Base-by-base conservation (phyloP, 2,329 filamentous ascomycete species). In the Calonectria multiphialidica region DNA sequence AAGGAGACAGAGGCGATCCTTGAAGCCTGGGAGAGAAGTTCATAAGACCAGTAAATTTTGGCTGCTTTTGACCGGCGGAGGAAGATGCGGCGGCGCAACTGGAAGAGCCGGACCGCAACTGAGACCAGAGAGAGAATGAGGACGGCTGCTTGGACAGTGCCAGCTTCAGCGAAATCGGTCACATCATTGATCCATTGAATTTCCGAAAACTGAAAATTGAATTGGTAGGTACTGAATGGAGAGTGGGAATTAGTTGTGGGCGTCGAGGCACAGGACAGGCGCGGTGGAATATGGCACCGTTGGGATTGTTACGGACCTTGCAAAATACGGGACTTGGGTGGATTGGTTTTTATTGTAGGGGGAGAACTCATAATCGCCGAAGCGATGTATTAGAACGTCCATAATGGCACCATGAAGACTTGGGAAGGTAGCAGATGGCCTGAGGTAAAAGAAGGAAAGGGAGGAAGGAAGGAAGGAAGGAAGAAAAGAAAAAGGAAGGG, bases 21-120 rank as follows among this genome's bases (percentile, higher is more conserved):
- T 30, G 82, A 76, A 10, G 81, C 74, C 75, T 89, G 87, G 23
- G 85, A 84, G 53, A 79, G 76, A 53, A 88, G 71, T 71, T 89
- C 87, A 75, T 85, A 86, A 0, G 80, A 76, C 79, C 85, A 84
- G 62, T 80, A 81, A 53, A 88, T 82, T 44, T 81, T 79, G 21
- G 86, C 84, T 13, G 84, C 81, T 68, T 82, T 85, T 61, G 73
- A 77, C 68, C 78, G 82, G 67, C 66, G 68, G 74, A 42, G 66
- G 25, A 72, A 72, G 18, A 68, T 79, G 45, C 77, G 72, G 59
- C 80, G 79, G 33, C 81, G 80, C 64, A 82, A 79, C 49, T 78
- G 81, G 62, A 84, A 68, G 33, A 85, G 76, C 69, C 83, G 79
- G 64, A 80, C 78, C 35, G 80, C 74, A 45, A 85, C 72, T 72